These are phyloP conservation scores for Sherardia arvensis DNA, from an alignment of 257 asterid genomes.

Conservation along the genomic window DNA sequence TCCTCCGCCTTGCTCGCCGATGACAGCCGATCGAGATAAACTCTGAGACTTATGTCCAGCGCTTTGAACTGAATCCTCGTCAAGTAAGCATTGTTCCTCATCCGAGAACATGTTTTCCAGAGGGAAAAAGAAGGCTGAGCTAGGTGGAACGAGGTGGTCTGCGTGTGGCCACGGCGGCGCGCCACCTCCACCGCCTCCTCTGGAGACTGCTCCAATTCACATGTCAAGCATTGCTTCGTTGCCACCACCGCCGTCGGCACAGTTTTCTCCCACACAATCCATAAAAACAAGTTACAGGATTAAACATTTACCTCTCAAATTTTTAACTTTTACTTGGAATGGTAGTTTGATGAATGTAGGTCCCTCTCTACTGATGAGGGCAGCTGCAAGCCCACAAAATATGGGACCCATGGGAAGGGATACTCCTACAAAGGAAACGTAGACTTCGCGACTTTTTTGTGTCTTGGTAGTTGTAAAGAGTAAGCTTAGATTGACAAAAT, in stretches of 20 bases:
- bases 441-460: too few relatives aligned
- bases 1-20: slow-evolving; percentile 41
- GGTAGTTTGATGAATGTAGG: too few relatives aligned
- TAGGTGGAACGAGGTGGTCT: slow-evolving; percentile 85
- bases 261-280: too few relatives aligned
- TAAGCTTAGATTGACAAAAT: too few relatives aligned
- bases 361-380: too few relatives aligned
- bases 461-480: too few relatives aligned
- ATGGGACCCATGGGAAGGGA: too few relatives aligned
- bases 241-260: slow-evolving; percentile 94
- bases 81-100: slow-evolving; percentile 59
- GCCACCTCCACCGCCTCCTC: slow-evolving; percentile 87
- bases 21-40: slow-evolving; percentile 64
- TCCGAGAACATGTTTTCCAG: slow-evolving; percentile 70
- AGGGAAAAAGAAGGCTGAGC: slow-evolving; percentile 56
- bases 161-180: slow-evolving; percentile 79
- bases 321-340: too few relatives aligned
- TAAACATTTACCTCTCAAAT: too few relatives aligned
- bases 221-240: slow-evolving; percentile 77
- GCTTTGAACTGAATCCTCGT: slow-evolving; percentile 71
- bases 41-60: slow-evolving; percentile 66
- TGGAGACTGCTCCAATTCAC: slow-evolving; percentile 51
- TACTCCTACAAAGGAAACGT: too few relatives aligned
- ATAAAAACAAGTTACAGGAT: too few relatives aligned
- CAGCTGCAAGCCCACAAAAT: too few relatives aligned